A percentile compares a stretch with the other conserved stretches of the same genome.
Evolutionary conservation across 331 rosid species (phyloP).

Genomic region (Rhamnella rubrinervis): DNA sequence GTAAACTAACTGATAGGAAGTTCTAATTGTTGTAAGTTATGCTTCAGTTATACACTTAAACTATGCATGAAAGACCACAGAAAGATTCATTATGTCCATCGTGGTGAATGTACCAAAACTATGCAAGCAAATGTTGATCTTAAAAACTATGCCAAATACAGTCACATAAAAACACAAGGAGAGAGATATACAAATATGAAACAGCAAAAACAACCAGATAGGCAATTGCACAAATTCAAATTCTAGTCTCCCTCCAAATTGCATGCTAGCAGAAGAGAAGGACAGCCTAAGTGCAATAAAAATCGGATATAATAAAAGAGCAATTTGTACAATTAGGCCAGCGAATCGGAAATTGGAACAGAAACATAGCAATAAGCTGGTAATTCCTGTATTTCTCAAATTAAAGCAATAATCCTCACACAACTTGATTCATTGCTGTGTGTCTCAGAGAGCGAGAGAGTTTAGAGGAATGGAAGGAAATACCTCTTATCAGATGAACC

Average conservation of each 20-base stretch:
- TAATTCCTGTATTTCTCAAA: not conserved
- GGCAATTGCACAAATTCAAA: not conserved
- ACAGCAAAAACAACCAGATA: not conserved
- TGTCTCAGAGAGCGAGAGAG: not conserved
- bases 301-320: no score
- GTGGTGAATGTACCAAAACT: no score
- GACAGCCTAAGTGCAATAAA: no score
- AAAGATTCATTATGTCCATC: no score
- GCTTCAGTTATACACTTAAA: not conserved
- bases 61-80: no score
- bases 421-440: no score
- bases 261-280: no score
- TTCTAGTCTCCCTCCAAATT: no score
- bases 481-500: conserved; percentile 90
- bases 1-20: not conserved
- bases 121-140: no score
- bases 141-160: no score
- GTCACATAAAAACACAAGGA: no score
- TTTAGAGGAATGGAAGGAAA: not conserved
- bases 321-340: not conserved
- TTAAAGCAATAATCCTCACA: not conserved
- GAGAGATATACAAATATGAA: no score
- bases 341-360: not conserved
- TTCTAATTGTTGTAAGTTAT: not conserved
- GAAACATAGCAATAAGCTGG: not conserved